phyloP scores from a whole-genome alignment of 768 basidiomycete genomes.

The Mycena haematopus region DNA sequence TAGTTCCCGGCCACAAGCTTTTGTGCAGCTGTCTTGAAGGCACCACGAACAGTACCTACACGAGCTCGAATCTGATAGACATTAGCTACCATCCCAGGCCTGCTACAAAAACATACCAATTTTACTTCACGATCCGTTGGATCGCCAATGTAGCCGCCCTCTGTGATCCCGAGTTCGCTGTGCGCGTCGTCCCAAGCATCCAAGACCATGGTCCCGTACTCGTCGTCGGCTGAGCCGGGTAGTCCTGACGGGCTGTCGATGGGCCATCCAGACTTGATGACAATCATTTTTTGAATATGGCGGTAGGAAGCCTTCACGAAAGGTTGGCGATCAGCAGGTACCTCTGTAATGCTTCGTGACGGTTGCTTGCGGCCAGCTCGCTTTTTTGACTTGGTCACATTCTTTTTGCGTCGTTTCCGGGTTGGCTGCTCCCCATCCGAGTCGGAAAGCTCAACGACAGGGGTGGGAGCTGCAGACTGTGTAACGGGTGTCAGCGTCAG shows the following conservation, averaged over 20 bases:
- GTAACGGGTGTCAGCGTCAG: too few relatives aligned
- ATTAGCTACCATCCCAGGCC: background rate
- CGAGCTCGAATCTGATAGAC: background rate
- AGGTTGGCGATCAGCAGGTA: background rate
- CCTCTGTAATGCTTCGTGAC: background rate
- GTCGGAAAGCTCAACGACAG: background rate
- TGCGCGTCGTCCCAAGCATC: background rate
- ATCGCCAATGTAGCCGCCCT: background rate
- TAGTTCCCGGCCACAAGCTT: background rate
- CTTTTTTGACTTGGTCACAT: background rate
- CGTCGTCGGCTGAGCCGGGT: background rate
- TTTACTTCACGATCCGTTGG: background rate
- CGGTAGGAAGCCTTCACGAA: background rate
- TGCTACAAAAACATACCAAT: background rate
- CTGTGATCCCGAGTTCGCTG: background rate
- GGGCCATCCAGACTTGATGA: background rate
- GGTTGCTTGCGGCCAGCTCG: background rate
- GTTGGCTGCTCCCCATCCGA: background rate
- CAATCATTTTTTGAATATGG: background rate
- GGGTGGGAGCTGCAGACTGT: too few relatives aligned
- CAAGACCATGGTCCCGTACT: background rate
- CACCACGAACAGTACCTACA: background rate
- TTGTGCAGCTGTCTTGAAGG: background rate
- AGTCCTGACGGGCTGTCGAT: background rate
- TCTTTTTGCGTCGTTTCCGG: background rate